A percentile compares a stretch with the other conserved stretches of the same genome.
Conservation (phyloP, 164 flowering plant genomes). For the Dillenia suffruticosa region DNA sequence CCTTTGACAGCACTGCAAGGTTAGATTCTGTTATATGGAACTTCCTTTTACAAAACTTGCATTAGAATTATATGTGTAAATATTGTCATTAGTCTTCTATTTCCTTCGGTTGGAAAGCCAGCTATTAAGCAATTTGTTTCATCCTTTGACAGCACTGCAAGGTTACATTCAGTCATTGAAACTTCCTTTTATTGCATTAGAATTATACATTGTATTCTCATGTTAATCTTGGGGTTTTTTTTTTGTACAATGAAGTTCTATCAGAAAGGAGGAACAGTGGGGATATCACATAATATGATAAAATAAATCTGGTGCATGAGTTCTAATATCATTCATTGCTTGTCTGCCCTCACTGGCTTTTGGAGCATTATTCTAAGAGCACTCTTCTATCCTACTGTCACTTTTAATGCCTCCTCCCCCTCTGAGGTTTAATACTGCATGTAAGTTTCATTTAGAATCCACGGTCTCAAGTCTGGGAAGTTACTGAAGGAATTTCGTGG, state of each 20-base stretch:
- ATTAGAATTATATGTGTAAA: slow-evolving; percentile 27
- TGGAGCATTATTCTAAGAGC: no score
- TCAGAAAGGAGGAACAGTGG: no score
- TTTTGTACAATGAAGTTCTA: no score
- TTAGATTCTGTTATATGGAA: slow-evolving; percentile 16
- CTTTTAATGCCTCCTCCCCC: no score
- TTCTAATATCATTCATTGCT: no score
- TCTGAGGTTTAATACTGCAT: background rate
- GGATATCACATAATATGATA: no score
- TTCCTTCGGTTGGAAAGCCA: slow-evolving; percentile 86
- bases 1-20: slow-evolving; percentile 99
- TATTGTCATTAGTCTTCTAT: slow-evolving; percentile 86
- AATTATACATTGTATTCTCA: slow-evolving; percentile 31
- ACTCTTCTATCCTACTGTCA: no score
- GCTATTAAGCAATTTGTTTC: slow-evolving; percentile 67
- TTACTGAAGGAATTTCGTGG: slow-evolving; percentile 96
- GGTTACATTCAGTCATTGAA: slow-evolving; percentile 36
- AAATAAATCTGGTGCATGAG: background rate
- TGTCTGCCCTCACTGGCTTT: no score
- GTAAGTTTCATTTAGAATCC: slow-evolving; percentile 55
- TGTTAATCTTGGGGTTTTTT: slow-evolving; percentile 69
- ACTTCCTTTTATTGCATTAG: background rate
- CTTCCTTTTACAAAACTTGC: background rate
- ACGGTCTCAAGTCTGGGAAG: slow-evolving; percentile 96
- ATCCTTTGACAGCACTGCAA: slow-evolving; percentile 97